phyloP scores from a whole-genome alignment of 257 asterid species.

The Asclepias syriaca region DNA sequence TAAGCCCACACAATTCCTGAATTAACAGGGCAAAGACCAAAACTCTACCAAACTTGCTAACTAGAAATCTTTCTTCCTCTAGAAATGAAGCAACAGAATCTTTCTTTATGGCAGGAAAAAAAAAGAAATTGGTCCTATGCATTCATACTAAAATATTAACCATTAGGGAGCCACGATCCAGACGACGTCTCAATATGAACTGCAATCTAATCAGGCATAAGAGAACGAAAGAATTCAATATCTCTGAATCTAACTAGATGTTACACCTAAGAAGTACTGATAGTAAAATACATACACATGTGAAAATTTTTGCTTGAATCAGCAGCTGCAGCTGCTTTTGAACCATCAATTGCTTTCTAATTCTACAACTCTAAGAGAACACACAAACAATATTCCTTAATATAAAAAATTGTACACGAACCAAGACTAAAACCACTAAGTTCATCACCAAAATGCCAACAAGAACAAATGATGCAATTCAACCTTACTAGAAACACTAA shows the following conservation, averaged over 20 bases:
- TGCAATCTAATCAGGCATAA: not conserved
- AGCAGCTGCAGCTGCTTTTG: slow-evolving; percentile 10
- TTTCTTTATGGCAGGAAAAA: not conserved
- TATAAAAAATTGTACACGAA: not conserved
- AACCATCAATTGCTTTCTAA: slow-evolving; percentile 9
- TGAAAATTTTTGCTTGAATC: not conserved
- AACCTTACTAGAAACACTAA: not conserved
- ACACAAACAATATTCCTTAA: not conserved
- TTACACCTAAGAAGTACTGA: not conserved
- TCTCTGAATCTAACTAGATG: not conserved
- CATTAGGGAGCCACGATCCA: not conserved
- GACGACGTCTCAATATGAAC: not conserved
- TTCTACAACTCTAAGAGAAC: slow-evolving; percentile 8
- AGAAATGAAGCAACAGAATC: not conserved
- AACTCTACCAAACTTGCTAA: not conserved
- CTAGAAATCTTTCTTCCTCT: not conserved
- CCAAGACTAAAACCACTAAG: not conserved
- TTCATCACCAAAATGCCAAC: not conserved
- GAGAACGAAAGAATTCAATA: not conserved
- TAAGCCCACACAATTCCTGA: not conserved
- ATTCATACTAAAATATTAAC: not conserved
- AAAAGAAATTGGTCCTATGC: not conserved
- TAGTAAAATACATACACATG: not conserved
- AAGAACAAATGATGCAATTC: not conserved
- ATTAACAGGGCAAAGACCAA: not conserved